Evolutionary conservation across 164 flowering plant genomes (phyloP), one percentile per base, ranked within the genome.

Genomic region (Vitis rotundifolia): DNA sequence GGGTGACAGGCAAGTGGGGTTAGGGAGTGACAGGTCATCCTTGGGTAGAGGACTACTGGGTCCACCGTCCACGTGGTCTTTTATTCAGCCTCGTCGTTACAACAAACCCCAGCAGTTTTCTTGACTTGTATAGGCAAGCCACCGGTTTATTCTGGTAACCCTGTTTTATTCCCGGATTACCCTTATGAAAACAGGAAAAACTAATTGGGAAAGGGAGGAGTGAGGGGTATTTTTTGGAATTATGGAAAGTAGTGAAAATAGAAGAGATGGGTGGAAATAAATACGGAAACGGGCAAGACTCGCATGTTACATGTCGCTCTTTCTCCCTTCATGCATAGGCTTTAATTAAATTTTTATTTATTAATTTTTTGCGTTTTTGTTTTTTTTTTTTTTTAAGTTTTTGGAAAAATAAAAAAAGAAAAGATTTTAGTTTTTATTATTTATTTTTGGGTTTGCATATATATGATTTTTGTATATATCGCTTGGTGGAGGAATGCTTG

Each of bases 401-500:
- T 54, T 50, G 59, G 55, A 50, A 61, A 61, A 48, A 29, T 37
- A 0, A 37, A 48, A 29, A 62, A 28, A 58, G 11, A 19, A 28
- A 15, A 11, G 47, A 18, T 59, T 69, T 49, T 18, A 11, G 10
- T 52, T 59, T 2, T 50, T 16, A 60, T 15, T 49, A 19, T 19
- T 51, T 44, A 49, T 63, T 44, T 56, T 64, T 37, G 44, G 44
- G 44, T 6, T 37, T 37, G 44, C 44, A 37, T 37, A 37, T 37
- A 37, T 37, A 22, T 22, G 26, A 49, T 60, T 77, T 81, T 80
- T 66, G 63, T 74, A 57, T 68, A 70, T 64, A 69, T 76, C 79
- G 51, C 70, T 77, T 77, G 81, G 84, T 76, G 82, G 85, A 83
- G 82, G 83, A 85, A 79, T 83, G 88, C 90, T 88, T 85, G 91